phyloP scores from a whole-genome alignment of 441 rosid species.

The Erodium texanum region DNA sequence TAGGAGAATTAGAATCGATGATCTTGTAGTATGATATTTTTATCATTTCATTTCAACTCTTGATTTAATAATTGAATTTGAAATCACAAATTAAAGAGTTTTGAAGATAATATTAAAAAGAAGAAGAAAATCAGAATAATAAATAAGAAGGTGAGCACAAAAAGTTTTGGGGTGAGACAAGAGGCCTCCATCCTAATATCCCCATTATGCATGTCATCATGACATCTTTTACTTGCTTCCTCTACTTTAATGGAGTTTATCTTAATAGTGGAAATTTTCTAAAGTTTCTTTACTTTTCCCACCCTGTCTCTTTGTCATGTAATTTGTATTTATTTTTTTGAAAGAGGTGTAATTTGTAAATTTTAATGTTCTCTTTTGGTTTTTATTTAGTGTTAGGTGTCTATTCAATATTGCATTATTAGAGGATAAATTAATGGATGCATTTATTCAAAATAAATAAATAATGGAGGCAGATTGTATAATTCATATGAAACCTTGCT shows the following conservation, averaged over 20 bases:
- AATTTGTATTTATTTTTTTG: no score
- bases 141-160: not conserved
- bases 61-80: not conserved
- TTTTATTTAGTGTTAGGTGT: not conserved
- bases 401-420: no score
- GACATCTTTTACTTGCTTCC: not conserved
- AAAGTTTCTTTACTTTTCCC: not conserved
- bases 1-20: no score
- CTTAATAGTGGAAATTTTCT: not conserved
- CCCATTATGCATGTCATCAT: not conserved
- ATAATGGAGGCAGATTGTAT: no score
- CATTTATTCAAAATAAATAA: no score
- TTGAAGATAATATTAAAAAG: not conserved
- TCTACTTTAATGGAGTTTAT: not conserved
- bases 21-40: no score
- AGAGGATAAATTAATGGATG: no score
- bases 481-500: not conserved
- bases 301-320: no score
- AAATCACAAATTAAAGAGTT: slow-evolving; percentile 5
- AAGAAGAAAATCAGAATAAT: not conserved
- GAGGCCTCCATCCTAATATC: not conserved
- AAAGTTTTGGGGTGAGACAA: not conserved
- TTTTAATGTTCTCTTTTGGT: not conserved
- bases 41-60: no score
- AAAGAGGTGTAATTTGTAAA: no score